Base-by-base conservation (phyloP, 2,329 filamentous ascomycete genomes). In the Juglanconis oblonga region DNA sequence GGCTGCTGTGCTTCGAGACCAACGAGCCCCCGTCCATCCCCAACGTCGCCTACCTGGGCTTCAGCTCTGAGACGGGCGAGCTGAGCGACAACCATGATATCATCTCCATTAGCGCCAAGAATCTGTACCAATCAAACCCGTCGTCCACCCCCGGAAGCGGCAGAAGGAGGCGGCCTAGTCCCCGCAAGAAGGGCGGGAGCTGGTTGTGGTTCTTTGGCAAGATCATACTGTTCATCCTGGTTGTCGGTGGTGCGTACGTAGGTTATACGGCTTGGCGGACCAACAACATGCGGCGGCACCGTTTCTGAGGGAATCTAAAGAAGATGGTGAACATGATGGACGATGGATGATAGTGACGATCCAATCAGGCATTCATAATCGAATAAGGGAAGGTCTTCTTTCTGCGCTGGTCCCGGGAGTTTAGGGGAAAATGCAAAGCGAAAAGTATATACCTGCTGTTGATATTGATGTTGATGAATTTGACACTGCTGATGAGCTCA, bases 81-180 rank as follows among this genome's bases (percentile, higher is more conserved):
- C 85, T 99, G 66, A 92, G 88, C 76, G 95, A 99, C 78, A 97
- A 97, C 81, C 94, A 97, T 81, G 95, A 99, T 77, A 96, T 99
- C 74, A 87, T 98, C 72, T 89, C 87, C 54, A 84, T 99, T 68
- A 81, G 87, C 65, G 88, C 94, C 59, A 90, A 89, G 80, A 99
- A 97, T 75, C 80, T 99, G 64, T 98, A 98, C 79, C 87, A 84
- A 59, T 76, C 77, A 33, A 78, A 79, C 68, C 85, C 83, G 40
- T 77, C 79, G 55, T 67, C 75, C n/a, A 74, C 74, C 31, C 73
- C 73, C 61, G 76, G 70, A 62, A 71, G 70, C 60, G 66, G 73
- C 65, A 65, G 67, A 62, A 66, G 62, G 57, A 49, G 66, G 68
- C 69, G 66, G 64, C 76, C 79, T 68, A 73, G 71, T 62, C 77